Conservation (phyloP, 1,284 basidiomycete species). For the Pterula multifida region DNA sequence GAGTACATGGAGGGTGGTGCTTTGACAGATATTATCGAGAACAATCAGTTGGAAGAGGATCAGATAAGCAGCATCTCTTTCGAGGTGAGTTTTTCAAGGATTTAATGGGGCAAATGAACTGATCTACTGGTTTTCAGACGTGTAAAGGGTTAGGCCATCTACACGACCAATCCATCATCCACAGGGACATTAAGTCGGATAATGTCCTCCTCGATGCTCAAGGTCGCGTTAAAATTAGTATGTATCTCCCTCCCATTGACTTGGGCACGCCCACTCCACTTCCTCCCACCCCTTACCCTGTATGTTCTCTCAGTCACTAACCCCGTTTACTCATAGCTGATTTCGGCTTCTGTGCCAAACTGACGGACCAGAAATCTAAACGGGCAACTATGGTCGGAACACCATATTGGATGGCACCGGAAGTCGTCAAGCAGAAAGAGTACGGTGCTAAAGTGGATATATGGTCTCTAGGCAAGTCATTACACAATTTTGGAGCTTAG, state of each 20-base stretch:
- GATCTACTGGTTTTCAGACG: slow-evolving; percentile 42
- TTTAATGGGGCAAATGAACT: slow-evolving; percentile 1
- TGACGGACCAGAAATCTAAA: slow-evolving; percentile 97
- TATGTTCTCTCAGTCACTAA: neutral
- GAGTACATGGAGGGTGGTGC: slow-evolving; percentile 99
- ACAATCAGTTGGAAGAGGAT: slow-evolving; percentile 91
- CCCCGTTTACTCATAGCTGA: slow-evolving; percentile 54
- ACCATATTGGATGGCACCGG: slow-evolving; percentile 99
- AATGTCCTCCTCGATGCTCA: slow-evolving; percentile 90
- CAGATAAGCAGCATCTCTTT: slow-evolving; percentile 92
- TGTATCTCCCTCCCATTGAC: slow-evolving; percentile 24
- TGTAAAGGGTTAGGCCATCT: slow-evolving; percentile 92
- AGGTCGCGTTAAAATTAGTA: slow-evolving; percentile 95
- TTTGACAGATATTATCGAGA: slow-evolving; percentile 95
- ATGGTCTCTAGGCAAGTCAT: slow-evolving; percentile 96
- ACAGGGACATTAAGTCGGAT: slow-evolving; percentile 97
- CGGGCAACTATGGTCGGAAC: slow-evolving; percentile 99
- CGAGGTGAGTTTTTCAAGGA: slow-evolving; percentile 49
- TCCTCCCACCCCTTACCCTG: slow-evolving; percentile 1
- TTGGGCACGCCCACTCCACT: neutral
- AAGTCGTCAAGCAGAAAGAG: slow-evolving; percentile 98
- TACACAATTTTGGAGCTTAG: no score
- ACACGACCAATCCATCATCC: slow-evolving; percentile 91
- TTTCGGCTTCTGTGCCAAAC: slow-evolving; percentile 96
- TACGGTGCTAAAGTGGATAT: slow-evolving; percentile 99